Base-by-base conservation (phyloP, 495 filamentous ascomycete genomes). In the Platismatia glauca region DNA sequence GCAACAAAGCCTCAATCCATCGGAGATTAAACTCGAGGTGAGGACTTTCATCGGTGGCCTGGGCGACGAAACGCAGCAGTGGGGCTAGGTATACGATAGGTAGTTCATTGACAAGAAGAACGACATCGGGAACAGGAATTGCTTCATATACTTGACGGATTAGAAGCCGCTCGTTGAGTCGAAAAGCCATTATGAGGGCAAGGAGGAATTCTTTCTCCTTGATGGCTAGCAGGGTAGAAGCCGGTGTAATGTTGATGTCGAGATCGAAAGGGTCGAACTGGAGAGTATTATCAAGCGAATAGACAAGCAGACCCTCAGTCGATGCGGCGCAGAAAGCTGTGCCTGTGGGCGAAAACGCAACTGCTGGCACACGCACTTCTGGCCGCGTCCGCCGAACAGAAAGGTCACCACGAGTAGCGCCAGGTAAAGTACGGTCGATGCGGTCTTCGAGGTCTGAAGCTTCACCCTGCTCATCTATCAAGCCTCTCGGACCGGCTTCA, bases 181-280 rank as follows among this genome's bases (percentile, higher is more conserved):
- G 88, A 80, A 98, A 97, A 1, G 92, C 89, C 93, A 97, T 97
- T 61, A 96, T 86, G 4, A 98, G 77, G 2, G 94, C 94, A 74
- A 91, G 95, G 39, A 97, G 80, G 75, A 87, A 96, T 44, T 95
- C 89, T 66, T 81, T 81, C 58, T 92, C 84, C 16, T 74, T 71
- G n/a, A 97, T 78, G 12, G 89, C 86, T 13, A 83, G 79, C 2
- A 96, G 75, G 5, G 90, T 96, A 37, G 81, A 87, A 3, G 86
- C 84, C 0, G 91, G 91, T 7, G 94, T 98, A 63, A 97, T 88
- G 48, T 87, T 85, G 67, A 97, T 87, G 68, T 96, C 92, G 8
- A 98, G 85, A 72, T 98, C 95, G 71, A 95, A 96, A 3, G 94
- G 94, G 72, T 98, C 94, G 68, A 98, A 98, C 63, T 84, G 78